phyloP scores from a whole-genome alignment of 495 filamentous ascomycete species.

The Hypomontagnella submonticulosa region DNA sequence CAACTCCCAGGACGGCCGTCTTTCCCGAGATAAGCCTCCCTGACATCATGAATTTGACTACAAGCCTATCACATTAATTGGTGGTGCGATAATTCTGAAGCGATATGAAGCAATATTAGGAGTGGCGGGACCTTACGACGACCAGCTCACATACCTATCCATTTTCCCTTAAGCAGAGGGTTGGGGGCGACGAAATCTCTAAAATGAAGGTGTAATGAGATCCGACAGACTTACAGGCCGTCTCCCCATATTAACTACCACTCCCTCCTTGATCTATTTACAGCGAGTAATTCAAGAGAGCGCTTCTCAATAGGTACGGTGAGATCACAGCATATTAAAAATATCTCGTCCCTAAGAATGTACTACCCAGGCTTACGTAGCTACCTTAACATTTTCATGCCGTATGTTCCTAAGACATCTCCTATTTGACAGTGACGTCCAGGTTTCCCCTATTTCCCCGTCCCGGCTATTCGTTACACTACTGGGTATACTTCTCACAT shows the following conservation, averaged over 20 bases:
- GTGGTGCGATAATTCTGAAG: not conserved
- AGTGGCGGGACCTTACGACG: not conserved
- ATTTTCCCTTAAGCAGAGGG: not conserved
- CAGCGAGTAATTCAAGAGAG: slow-evolving; percentile 5
- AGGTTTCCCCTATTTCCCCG: slow-evolving; percentile 2
- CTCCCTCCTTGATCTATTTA: slow-evolving; percentile 4
- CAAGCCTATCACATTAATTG: not conserved
- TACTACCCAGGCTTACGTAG: slow-evolving; percentile 23
- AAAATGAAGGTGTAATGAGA: slow-evolving; percentile 10
- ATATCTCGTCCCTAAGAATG: slow-evolving; percentile 1
- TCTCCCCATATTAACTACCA: slow-evolving; percentile 36
- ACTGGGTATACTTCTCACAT: slow-evolving; percentile 12
- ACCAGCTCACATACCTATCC: not conserved
- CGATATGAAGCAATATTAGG: slow-evolving; percentile 3
- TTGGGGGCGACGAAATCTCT: not conserved
- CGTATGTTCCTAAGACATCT: not conserved
- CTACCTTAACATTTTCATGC: slow-evolving; percentile 10
- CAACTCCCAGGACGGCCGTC: too few species aligned
- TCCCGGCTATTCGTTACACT: slow-evolving; percentile 18
- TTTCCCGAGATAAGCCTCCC: too few species aligned
- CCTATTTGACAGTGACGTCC: slow-evolving; percentile 25
- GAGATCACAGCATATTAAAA: slow-evolving; percentile 15
- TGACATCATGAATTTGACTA: not conserved
- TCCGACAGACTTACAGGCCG: slow-evolving; percentile 18
- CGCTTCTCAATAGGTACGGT: slow-evolving; percentile 8